A percentile compares a stretch with the other conserved stretches of the same genome.
These are phyloP conservation scores for Aspergillus sclerotiicarbonarius DNA, from an alignment of 495 filamentous ascomycete genomes.

Conservation along the genomic window DNA sequence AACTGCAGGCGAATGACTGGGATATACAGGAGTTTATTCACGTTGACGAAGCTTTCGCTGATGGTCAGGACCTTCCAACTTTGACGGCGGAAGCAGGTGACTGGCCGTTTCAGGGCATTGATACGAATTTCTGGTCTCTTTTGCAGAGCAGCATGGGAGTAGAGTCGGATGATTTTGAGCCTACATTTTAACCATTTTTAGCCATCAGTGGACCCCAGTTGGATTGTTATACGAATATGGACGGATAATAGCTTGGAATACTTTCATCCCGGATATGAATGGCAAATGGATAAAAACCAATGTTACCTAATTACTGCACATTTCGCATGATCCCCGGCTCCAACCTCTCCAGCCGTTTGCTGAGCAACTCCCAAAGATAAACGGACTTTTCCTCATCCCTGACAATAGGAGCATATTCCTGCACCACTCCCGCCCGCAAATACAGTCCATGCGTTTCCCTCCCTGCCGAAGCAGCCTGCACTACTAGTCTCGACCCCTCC, in stretches of 20 bases:
- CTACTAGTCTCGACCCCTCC: conserved; percentile 2
- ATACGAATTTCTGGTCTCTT: conserved; percentile 5
- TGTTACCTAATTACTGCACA: neutral
- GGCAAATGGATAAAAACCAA: too few species aligned
- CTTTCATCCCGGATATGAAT: too few species aligned
- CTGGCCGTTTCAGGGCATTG: conserved; percentile 4
- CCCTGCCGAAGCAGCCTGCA: conserved; percentile 1
- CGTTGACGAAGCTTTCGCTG: neutral
- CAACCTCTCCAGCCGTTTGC: neutral
- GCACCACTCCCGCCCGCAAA: conserved; percentile 3
- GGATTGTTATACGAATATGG: too few species aligned
- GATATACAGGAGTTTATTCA: neutral
- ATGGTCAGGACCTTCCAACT: neutral
- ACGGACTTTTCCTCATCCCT: neutral
- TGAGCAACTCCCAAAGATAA: neutral
- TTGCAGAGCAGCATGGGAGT: neutral
- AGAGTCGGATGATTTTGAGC: neutral
- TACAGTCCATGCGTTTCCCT: conserved; percentile 5
- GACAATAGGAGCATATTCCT: neutral
- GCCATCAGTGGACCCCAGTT: too few species aligned
- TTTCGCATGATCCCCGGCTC: conserved; percentile 4
- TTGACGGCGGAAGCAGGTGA: neutral
- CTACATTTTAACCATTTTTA: too few species aligned
- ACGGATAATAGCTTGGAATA: too few species aligned
- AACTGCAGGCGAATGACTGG: too few species aligned